Conservation (phyloP, 371 early-diverging fungal species). For the Mortierella sp. region DNA sequence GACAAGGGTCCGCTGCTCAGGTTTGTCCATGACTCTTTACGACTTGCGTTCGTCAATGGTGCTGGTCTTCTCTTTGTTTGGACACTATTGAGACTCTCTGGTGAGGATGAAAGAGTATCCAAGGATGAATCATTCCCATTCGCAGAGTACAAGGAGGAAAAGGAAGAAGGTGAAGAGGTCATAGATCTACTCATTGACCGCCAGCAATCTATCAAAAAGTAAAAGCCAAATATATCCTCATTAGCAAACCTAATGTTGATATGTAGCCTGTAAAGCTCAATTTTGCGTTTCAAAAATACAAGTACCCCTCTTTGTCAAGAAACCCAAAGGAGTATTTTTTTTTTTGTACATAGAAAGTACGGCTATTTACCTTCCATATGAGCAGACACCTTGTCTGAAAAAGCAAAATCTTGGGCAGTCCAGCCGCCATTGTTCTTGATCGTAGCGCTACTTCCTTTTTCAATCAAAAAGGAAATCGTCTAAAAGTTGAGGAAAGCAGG, state of each 20-base stretch:
- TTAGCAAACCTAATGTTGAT: background rate
- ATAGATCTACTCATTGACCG: constrained; percentile 29
- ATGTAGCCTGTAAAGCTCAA: too few species aligned
- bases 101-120: constrained; percentile 20
- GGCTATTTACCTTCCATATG: constrained; percentile 45
- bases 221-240: background rate
- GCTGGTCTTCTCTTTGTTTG: constrained; percentile 1
- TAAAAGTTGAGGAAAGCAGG: background rate
- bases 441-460: constrained; percentile 38
- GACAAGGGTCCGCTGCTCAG: constrained; percentile 46
- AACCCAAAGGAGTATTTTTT: too few species aligned
- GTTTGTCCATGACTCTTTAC: constrained; percentile 52
- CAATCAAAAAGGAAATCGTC: constrained; percentile 41
- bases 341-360: too few species aligned
- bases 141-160: constrained; percentile 37
- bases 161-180: constrained; percentile 26
- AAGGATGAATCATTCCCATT: constrained; percentile 8
- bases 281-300: background rate
- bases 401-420: constrained; percentile 54
- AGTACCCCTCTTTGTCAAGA: too few species aligned
- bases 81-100: background rate
- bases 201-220: constrained; percentile 40
- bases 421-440: constrained; percentile 56
- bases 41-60: constrained; percentile 21
- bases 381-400: constrained; percentile 42